A percentile compares a stretch with the other conserved stretches of the same genome.
These are phyloP conservation scores for Coniella vitis DNA, from an alignment of 2,329 filamentous ascomycete species.

Conservation along the genomic window DNA sequence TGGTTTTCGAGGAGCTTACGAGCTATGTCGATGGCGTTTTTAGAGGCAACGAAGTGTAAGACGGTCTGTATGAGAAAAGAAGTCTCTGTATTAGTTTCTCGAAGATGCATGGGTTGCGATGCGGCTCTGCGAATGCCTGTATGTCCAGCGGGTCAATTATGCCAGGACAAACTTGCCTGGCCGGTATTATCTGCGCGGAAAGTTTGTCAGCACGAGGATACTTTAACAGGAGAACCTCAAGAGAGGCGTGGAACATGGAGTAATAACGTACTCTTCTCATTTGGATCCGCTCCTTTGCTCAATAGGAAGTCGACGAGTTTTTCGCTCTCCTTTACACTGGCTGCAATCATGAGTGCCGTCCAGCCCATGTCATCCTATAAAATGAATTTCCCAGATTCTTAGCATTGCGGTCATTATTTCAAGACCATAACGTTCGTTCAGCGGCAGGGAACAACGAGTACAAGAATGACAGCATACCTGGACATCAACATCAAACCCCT, in stretches of 20 bases:
- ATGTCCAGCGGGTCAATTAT: too few relatives aligned
- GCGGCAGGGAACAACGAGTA: background rate
- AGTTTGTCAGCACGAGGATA: slow-evolving; percentile 15
- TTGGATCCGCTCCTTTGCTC: slow-evolving; percentile 62
- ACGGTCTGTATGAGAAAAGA: slow-evolving; percentile 54
- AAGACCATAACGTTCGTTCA: too few relatives aligned
- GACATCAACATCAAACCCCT: slow-evolving; percentile 76
- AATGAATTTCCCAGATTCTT: too few relatives aligned
- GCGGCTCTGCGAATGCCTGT: too few relatives aligned
- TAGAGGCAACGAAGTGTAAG: slow-evolving; percentile 87
- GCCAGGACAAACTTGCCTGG: slow-evolving; percentile 38
- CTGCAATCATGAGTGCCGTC: slow-evolving; percentile 80
- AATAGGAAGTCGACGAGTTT: slow-evolving; percentile 62
- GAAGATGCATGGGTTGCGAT: too few relatives aligned
- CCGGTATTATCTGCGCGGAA: slow-evolving; percentile 50
- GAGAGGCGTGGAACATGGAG: background rate
- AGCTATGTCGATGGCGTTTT: slow-evolving; percentile 77
- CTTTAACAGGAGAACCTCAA: too few relatives aligned
- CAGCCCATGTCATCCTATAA: slow-evolving; percentile 67
- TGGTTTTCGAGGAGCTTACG: slow-evolving; percentile 68
- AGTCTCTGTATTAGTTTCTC: background rate
- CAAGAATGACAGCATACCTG: slow-evolving; percentile 42
- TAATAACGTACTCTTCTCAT: slow-evolving; percentile 57
- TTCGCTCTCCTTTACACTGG: slow-evolving; percentile 66
- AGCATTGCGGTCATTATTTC: background rate